phyloP scores from a whole-genome alignment of 2,329 filamentous ascomycete genomes.

The Fusarium austroafricanum region DNA sequence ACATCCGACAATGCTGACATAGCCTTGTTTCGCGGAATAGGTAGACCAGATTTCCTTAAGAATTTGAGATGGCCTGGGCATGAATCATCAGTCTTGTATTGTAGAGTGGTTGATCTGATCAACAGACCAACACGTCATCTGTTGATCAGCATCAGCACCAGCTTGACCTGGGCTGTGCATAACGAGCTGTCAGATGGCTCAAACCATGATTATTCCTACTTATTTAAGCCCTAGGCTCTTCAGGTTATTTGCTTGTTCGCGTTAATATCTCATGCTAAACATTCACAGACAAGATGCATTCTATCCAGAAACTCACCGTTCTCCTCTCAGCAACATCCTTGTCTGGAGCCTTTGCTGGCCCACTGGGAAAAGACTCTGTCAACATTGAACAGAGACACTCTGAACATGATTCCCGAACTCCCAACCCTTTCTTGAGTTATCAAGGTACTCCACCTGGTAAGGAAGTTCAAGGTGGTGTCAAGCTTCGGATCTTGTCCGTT shows the following conservation, averaged over 20 bases:
- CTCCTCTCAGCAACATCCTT: neutral
- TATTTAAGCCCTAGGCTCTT: neutral
- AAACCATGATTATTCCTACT: neutral
- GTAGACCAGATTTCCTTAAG: neutral
- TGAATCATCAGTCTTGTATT: neutral
- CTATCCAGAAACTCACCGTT: neutral
- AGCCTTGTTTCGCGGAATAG: no score
- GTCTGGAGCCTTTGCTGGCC: neutral
- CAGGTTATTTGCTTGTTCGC: neutral
- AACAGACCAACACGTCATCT: no score
- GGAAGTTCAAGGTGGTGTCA: slow-evolving; percentile 38
- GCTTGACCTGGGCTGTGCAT: neutral
- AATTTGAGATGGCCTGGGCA: neutral
- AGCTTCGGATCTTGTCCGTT: slow-evolving; percentile 52
- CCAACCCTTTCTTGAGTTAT: neutral
- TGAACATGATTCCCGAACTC: neutral
- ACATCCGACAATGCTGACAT: neutral
- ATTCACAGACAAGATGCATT: neutral
- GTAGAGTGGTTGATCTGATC: neutral
- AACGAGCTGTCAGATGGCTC: fast-evolving
- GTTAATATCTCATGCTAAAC: neutral
- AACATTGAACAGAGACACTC: neutral
- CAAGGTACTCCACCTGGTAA: neutral
- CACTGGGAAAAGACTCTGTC: neutral
- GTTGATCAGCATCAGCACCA: neutral